A percentile compares a stretch with the other conserved stretches of the same genome.
Conservation (phyloP, 371 early-diverging fungal species). For the Mortierella sp. region DNA sequence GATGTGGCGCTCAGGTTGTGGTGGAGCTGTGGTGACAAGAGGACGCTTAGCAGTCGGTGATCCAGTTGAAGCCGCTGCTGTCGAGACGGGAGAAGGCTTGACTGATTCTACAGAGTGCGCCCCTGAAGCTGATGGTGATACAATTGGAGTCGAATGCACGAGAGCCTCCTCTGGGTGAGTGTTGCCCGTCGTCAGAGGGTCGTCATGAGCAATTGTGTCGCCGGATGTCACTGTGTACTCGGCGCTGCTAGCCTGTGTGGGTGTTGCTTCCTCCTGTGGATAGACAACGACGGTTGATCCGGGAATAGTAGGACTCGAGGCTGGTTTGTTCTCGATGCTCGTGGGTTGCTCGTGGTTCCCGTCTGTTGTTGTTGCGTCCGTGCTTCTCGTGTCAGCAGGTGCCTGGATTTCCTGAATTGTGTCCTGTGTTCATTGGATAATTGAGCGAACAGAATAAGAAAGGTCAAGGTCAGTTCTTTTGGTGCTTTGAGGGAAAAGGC, state of each 20-base stretch:
- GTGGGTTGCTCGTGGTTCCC: constrained; percentile 1
- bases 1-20: constrained; percentile 46
- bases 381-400: not conserved
- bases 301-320: constrained; percentile 15
- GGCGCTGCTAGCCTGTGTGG: not conserved
- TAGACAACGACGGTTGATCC: constrained; percentile 33
- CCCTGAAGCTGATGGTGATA: not conserved
- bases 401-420: not conserved
- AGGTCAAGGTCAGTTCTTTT: not conserved
- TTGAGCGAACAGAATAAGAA: no score
- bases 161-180: constrained; percentile 4
- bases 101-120: not conserved
- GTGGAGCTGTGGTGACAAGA: not conserved
- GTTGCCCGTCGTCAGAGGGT: not conserved
- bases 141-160: not conserved
- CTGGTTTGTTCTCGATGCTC: constrained; percentile 11
- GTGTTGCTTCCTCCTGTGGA: not conserved
- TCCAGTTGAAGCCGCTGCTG: not conserved
- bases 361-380: not conserved
- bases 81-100: not conserved
- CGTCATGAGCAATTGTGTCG: not conserved
- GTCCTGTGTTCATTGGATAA: constrained; percentile 1
- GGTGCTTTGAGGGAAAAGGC: not conserved
- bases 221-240: constrained; percentile 8
- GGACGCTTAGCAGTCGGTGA: not conserved